A percentile compares a stretch with the other conserved stretches of the same genome.
Evolutionary conservation across 352 stramenopile genomes (phyloP).

Genomic region (Globisporangium spiculum): DNA sequence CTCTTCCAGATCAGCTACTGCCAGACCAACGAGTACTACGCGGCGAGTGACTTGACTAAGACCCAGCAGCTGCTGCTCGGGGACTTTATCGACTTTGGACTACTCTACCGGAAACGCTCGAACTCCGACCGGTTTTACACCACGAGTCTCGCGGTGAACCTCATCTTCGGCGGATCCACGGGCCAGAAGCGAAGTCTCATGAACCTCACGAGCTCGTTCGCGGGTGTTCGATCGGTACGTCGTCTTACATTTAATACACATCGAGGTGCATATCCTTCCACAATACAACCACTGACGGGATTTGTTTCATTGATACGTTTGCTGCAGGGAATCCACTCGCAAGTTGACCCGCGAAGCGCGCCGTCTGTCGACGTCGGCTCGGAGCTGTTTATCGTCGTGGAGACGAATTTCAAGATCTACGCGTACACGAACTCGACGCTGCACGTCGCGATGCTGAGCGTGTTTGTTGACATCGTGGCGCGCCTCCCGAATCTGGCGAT

Average conservation of each 20-base stretch:
- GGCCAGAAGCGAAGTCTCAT: slow-evolving; percentile 56
- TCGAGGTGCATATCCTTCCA: background rate
- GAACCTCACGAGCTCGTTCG: slow-evolving; percentile 48
- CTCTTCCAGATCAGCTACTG: slow-evolving; percentile 90
- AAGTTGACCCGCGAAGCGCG: slow-evolving; percentile 33
- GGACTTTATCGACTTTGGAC: slow-evolving; percentile 86
- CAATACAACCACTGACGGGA: background rate
- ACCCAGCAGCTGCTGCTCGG: slow-evolving; percentile 75
- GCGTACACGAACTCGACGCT: slow-evolving; percentile 88
- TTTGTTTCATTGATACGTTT: background rate
- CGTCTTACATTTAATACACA: background rate
- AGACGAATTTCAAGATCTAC: slow-evolving; percentile 93
- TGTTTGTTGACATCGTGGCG: slow-evolving; percentile 91
- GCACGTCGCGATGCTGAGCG: slow-evolving; percentile 91
- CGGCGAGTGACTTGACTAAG: slow-evolving; percentile 67
- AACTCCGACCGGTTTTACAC: slow-evolving; percentile 83
- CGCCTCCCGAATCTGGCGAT: slow-evolving; percentile 89
- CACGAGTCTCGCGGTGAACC: slow-evolving; percentile 85
- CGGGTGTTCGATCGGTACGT: slow-evolving; percentile 30
- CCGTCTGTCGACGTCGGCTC: slow-evolving; percentile 35
- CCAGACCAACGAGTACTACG: slow-evolving; percentile 84
- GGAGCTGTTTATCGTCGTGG: slow-evolving; percentile 72
- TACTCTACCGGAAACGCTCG: slow-evolving; percentile 67
- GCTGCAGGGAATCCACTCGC: slow-evolving; percentile 33
- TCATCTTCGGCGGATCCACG: slow-evolving; percentile 84